These are phyloP conservation scores for Sclerotinia trifoliorum DNA, from an alignment of 2,329 filamentous ascomycete species.

Conservation along the genomic window DNA sequence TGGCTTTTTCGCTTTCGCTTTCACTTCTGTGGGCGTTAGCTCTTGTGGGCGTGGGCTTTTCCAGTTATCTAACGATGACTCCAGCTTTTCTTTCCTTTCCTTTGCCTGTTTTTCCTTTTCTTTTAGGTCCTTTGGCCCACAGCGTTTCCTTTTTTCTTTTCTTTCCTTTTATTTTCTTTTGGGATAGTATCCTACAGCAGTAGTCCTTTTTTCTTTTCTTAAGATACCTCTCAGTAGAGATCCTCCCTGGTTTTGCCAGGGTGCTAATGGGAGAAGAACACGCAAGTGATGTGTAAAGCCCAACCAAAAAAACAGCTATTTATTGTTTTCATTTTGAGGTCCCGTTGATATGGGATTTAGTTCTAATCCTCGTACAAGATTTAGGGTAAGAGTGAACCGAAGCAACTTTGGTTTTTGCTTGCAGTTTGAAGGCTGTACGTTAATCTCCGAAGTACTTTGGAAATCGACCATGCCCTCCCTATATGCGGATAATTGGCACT, in stretches of 20 bases:
- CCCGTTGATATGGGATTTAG: too few species aligned
- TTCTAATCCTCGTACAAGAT: too few species aligned
- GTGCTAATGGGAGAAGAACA: background rate
- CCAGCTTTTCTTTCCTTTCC: background rate
- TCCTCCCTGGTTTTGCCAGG: background rate
- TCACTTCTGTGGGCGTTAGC: background rate
- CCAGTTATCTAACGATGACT: background rate
- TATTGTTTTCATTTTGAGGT: too few species aligned
- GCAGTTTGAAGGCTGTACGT: too few species aligned
- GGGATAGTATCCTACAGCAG: background rate
- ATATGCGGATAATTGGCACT: too few species aligned
- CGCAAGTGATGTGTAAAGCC: constrained; percentile 5
- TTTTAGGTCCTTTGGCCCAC: background rate
- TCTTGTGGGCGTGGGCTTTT: background rate
- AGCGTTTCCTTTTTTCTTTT: background rate
- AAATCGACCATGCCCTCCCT: too few species aligned
- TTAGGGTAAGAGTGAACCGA: too few species aligned
- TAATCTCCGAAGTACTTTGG: too few species aligned
- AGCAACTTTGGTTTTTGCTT: too few species aligned
- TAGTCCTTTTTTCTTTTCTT: background rate
- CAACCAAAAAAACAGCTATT: background rate
- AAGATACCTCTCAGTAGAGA: background rate
- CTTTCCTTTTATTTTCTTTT: background rate
- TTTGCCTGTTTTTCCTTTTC: too few species aligned
- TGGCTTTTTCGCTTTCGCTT: background rate